A percentile compares a stretch with the other conserved stretches of the same genome.
Conservation (phyloP, 148 eudicot species). For the Polygonum aviculare region DNA sequence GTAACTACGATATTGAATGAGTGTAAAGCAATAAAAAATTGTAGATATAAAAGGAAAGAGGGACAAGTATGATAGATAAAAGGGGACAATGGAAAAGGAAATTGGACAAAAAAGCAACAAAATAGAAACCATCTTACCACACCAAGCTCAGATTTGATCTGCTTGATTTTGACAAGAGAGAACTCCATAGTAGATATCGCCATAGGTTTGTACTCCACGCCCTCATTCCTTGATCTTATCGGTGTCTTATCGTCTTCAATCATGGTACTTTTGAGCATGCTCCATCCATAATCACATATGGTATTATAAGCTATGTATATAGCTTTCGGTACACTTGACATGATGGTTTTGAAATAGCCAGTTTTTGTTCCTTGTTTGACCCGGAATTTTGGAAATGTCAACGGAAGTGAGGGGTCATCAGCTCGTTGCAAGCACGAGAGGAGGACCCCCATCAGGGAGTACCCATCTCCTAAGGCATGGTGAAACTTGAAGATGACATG, state of each 20-base stretch:
- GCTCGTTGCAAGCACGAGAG: slow-evolving; percentile 70
- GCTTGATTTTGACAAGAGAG: slow-evolving; percentile 44
- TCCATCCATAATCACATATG: slow-evolving; percentile 52
- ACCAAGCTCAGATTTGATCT: slow-evolving; percentile 45
- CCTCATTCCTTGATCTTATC: slow-evolving; percentile 43
- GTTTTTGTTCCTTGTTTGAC: neutral
- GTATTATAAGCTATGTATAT: slow-evolving; percentile 31
- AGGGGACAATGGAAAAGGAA: too few relatives aligned
- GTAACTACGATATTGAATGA: too few relatives aligned
- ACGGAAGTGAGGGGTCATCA: slow-evolving; percentile 60
- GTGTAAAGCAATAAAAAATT: too few relatives aligned
- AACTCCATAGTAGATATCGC: slow-evolving; percentile 37
- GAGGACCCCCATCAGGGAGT: slow-evolving; percentile 82
- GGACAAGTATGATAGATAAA: too few relatives aligned
- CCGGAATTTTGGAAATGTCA: slow-evolving; percentile 42
- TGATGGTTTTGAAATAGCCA: neutral
- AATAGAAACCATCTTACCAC: slow-evolving; percentile 53
- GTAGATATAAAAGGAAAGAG: too few relatives aligned
- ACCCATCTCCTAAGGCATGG: slow-evolving; percentile 82
- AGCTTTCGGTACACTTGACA: neutral
- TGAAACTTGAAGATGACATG: slow-evolving; percentile 63
- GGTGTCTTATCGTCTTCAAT: slow-evolving; percentile 52
- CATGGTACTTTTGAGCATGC: slow-evolving; percentile 48
- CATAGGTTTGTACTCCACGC: slow-evolving; percentile 50
- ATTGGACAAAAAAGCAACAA: too few relatives aligned